phyloP scores from a whole-genome alignment of 2,329 filamentous ascomycete species.

The Bertia moriformis region DNA sequence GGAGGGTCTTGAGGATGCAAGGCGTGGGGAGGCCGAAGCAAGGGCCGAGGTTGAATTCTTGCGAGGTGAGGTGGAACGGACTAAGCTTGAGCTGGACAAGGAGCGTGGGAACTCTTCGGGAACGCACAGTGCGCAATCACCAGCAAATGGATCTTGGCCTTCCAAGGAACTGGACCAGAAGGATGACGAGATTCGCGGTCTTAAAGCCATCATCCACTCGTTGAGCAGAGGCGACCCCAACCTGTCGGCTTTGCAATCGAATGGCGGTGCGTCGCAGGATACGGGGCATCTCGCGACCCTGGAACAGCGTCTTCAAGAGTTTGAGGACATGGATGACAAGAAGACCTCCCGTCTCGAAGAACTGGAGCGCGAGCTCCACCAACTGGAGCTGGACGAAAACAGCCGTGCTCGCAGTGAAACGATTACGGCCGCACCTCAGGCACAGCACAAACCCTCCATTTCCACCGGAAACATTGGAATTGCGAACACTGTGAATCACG shows the following conservation, averaged over 20 bases:
- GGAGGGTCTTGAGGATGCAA: constrained; percentile 53
- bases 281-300: neutral
- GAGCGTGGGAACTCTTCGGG: constrained; percentile 44
- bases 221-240: constrained; percentile 31
- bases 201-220: constrained; percentile 57
- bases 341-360: neutral
- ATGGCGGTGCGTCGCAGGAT: neutral
- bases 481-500: neutral
- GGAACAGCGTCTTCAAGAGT: neutral
- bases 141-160: no score
- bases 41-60: constrained; percentile 56
- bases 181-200: constrained; percentile 53
- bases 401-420: neutral
- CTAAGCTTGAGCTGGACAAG: constrained; percentile 44
- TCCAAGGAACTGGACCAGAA: constrained; percentile 46
- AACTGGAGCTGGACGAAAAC: neutral
- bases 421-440: neutral
- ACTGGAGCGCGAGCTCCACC: neutral
- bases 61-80: constrained; percentile 51
- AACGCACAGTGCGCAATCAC: neutral
- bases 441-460: neutral
- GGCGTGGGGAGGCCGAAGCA: constrained; percentile 54
- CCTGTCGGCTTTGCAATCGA: neutral
- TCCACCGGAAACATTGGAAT: neutral
- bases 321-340: neutral